Evolutionary conservation across 2,329 filamentous ascomycete genomes (phyloP).

Genomic region (Sclerotinia borealis): DNA sequence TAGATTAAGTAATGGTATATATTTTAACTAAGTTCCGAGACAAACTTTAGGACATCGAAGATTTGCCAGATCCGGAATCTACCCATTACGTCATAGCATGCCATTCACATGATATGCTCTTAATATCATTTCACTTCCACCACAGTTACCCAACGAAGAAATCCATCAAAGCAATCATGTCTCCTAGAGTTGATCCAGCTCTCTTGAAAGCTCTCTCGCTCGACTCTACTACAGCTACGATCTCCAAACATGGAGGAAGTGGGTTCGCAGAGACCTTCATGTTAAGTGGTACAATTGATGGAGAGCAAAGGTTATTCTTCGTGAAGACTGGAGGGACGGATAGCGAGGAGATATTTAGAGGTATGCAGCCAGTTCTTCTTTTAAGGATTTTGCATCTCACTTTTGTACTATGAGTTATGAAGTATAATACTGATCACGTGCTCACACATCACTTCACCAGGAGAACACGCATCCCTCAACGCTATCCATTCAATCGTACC

Average conservation of each 20-base stretch:
- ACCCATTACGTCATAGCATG: slow-evolving; percentile 6
- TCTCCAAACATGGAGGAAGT: slow-evolving; percentile 58
- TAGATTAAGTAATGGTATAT: background rate
- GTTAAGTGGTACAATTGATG: slow-evolving; percentile 37
- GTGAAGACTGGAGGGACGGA: slow-evolving; percentile 62
- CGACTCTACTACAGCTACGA: slow-evolving; percentile 41
- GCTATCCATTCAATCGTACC: slow-evolving; percentile 69
- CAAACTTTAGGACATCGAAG: background rate
- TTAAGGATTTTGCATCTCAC: background rate
- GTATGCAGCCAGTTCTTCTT: slow-evolving; percentile 33
- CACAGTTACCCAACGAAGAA: background rate
- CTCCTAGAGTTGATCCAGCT: slow-evolving; percentile 52
- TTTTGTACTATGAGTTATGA: too few species aligned
- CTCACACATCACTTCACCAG: slow-evolving; percentile 37
- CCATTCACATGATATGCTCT: background rate
- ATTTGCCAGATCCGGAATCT: background rate
- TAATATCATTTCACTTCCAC: background rate
- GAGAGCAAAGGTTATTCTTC: slow-evolving; percentile 48
- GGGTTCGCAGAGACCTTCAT: slow-evolving; percentile 65
- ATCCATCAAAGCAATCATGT: slow-evolving; percentile 31
- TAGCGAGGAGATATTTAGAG: slow-evolving; percentile 65
- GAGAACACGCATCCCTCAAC: slow-evolving; percentile 79
- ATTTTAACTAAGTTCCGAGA: too few species aligned
- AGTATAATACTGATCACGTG: background rate
- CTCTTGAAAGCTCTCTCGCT: slow-evolving; percentile 56